Base-by-base conservation (phyloP, 176 grass and related monocot species). In the Oryza longistaminata region DNA sequence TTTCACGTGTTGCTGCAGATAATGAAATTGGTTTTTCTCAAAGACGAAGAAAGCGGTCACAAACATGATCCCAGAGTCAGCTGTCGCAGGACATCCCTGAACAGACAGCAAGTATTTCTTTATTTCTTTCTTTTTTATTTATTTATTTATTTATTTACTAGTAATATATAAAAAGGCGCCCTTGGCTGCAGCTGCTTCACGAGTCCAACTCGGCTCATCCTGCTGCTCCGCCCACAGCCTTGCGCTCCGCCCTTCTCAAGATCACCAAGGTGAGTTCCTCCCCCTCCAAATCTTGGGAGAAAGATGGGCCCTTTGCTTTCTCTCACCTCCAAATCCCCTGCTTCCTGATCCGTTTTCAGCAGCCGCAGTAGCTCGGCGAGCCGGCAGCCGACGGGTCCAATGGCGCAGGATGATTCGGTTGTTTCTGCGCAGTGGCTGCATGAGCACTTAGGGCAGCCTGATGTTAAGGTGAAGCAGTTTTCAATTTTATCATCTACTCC, bases 351-450 rank as follows among this genome's bases (percentile, higher is more conserved):
- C 53, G 67, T 42, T 42, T 71, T 81, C 55, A 67, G 69, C 24
- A 69, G 71, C 62, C 58, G 11, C 48, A 15, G 53, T 77, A 24
- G 86, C 21, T 64, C 46, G 66, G 34, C n/a, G 29, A 31, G 66
- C 45, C 3, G 29, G 29, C 29, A 31, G 29, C 29, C 29, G 29
- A 31, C 29, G 29, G 29, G 29, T 31, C 64, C 46, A 69, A 98
- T 95, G 96, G 87, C 87, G 42, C 69, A 83, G 77, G 55, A 88
- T 77, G 93, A 95, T 77, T 80, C 93, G 9, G 73, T 92, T 74
- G 91, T 98, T 53, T 93, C 91, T 68, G 81, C 85, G n/a, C 79
- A 80, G 76, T 95, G 93, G 96, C 88, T 98, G 55, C 87, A 93
- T 19, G 71, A 83, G 61, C 92, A 93, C 64, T 52, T 98, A 9